Evolutionary conservation across 805 yeast genomes (phyloP).

Genomic region (Lachancea fermentati): DNA sequence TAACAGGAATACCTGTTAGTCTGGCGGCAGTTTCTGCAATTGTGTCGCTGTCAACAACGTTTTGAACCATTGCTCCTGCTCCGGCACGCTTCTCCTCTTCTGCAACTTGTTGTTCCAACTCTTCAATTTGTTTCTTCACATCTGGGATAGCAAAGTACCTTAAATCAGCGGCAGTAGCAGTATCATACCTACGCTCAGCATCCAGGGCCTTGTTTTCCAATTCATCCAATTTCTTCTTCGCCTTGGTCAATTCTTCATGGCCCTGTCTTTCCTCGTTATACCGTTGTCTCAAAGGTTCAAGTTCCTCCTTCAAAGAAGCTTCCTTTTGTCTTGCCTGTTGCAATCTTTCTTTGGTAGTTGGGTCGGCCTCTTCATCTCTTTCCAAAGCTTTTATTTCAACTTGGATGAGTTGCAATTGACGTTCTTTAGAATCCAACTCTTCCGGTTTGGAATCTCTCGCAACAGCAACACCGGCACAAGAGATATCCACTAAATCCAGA

Average conservation of each 20-base stretch:
- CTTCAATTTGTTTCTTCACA: constrained; percentile 65
- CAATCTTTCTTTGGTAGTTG: constrained; percentile 80
- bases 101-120: constrained; percentile 69
- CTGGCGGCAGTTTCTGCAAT: constrained; percentile 97
- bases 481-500: constrained; percentile 90
- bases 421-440: constrained; percentile 87
- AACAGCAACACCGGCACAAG: constrained; percentile 96
- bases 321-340: constrained; percentile 70
- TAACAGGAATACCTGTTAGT: constrained; percentile 94
- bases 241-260: constrained; percentile 82
- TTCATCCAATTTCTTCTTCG: constrained; percentile 88
- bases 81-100: constrained; percentile 65
- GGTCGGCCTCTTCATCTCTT: constrained; percentile 84
- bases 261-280: constrained; percentile 84
- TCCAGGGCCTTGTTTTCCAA: constrained; percentile 88
- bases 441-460: constrained; percentile 98
- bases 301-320: constrained; percentile 78
- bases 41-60: constrained; percentile 86
- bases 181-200: constrained; percentile 96
- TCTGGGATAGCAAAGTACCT: constrained; percentile 98
- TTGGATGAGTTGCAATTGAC: constrained; percentile 84
- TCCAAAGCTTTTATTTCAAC: constrained; percentile 96
- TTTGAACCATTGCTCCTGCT: constrained; percentile 65
- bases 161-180: constrained; percentile 90
- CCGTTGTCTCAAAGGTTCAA: constrained; percentile 79